A percentile compares a stretch with the other conserved stretches of the same genome.
phyloP scores from a whole-genome alignment of 108 stramenopile genomes.

The Chaetoceros tenuissimus region DNA sequence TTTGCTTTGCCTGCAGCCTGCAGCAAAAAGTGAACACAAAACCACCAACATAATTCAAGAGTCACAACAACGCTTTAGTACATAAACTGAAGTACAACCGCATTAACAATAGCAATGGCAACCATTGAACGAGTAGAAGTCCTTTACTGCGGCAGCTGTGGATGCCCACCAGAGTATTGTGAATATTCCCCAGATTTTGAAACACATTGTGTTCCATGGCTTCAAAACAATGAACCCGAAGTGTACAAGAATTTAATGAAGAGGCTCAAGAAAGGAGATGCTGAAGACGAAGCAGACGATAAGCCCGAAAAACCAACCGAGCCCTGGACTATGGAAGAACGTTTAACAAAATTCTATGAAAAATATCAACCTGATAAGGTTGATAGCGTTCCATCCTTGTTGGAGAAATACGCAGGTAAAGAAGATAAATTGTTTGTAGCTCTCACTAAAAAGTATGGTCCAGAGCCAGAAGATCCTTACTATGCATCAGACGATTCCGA shows the following conservation, averaged over 20 bases:
- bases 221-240: constrained; percentile 57
- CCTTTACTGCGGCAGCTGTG: constrained; percentile 88
- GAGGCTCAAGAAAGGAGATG: constrained; percentile 1
- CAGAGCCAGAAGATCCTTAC: constrained; percentile 82
- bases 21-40: too few species aligned
- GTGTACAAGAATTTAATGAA: constrained; percentile 28
- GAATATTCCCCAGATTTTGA: constrained; percentile 91
- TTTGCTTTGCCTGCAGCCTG: too few species aligned
- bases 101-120: too few species aligned
- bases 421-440: constrained; percentile 86
- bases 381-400: constrained; percentile 47
- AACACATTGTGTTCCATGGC: constrained; percentile 69
- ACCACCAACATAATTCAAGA: too few species aligned
- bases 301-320: constrained; percentile 18
- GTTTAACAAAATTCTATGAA: constrained; percentile 73
- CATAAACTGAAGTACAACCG: too few species aligned
- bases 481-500: constrained; percentile 40
- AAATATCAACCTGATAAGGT: constrained; percentile 83
- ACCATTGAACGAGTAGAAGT: constrained; percentile 12
- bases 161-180: constrained; percentile 96
- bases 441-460: constrained; percentile 81
- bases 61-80: too few species aligned
- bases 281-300: constrained; percentile 5
- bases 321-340: constrained; percentile 75
- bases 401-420: constrained; percentile 83